Base-by-base conservation (phyloP, 441 rosid species). In the Kokia cookei region DNA sequence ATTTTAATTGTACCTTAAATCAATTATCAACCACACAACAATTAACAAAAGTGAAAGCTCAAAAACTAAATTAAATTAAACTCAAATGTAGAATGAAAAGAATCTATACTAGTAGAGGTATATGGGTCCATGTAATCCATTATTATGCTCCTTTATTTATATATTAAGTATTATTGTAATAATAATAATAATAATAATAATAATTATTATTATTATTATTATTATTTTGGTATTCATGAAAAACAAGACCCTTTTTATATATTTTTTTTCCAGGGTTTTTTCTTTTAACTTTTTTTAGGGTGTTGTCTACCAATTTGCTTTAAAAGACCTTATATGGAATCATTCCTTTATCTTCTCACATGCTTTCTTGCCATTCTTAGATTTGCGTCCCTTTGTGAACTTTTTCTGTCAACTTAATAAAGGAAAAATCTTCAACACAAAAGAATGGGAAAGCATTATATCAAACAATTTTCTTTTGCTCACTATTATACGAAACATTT, bases 41-140 rank as follows among this genome's bases (percentile, higher is more conserved):
- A 35, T 37, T 37, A 37, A 37, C 9, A 37, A 37, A 0, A 54
- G 15, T 29, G 5, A 69, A 51, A 50, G 17, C 0, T 15, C n/a
- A 17, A 14, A 32, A 57, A 19, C 59, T 10, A 42, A 5, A 65
- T 3, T 13, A 47, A 66, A 65, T 42, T 17, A 67, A 24, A 47
- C 24, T 14, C 22, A 67, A 47, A 50, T 37, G 27, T 63, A 67
- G 71, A 66, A 26, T 55, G 32, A 32, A 45, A 17, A 68, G 50
- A 13, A 61, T 50, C 40, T 19, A 17, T 15, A 26, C 19, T 40
- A 13, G 50, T 37, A 51, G 35, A 17, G 14, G 1, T 5, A 14
- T 29, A 57, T 72, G 82, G 84, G 80, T 83, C 83, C 78, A 71
- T 42, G 45, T 24, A 75, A 71, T 51, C 67, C 71, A 81, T 82